Evolutionary conservation across 352 stramenopile genomes (phyloP), one percentile per base, ranked within the genome.

Genomic region (Globisporangium viniferum): DNA sequence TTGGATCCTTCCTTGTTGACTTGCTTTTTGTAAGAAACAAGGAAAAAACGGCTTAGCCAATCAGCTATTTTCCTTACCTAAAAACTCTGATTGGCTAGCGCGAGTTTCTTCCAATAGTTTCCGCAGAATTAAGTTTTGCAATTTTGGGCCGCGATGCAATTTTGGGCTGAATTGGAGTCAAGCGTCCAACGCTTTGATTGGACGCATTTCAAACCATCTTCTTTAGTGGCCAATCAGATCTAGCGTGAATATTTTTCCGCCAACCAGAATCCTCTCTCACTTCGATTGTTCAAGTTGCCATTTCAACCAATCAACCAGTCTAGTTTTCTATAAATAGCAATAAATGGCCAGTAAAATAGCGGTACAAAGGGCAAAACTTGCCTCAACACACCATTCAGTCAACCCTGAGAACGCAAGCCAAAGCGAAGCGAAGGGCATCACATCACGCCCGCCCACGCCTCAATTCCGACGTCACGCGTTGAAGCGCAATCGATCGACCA

Each of bases 351-450:
- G 46, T 61, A 7, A 29, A 24, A 29, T 12, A 31, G 12, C 55
- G 9, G 24, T 24, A 24, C 55, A 56, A 39, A 33, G 31, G 4
- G 4, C 31, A 33, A 33, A 33, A 5, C 20, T 31, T 31, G 31
- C 56, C 24, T 0, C 31, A 20, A 18, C 33, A 64, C 20, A 51
- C 57, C 22, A 58, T 12, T 39, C 59, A 64, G 59, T 56, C 59
- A 64, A 29, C 59, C 24, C 59, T 55, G 59, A 64, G 59, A 64
- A 64, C 41, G 59, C 59, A 64, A 64, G 39, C 5, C 41, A n/a
- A n/a, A 61, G 29, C 5, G 14, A 14, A 24, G 27, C 3, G 14
- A 57, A 9, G 22, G 14, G 10, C 15, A 59, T 12, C 27, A 59
- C 27, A 18, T 14, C 12, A 39, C 54, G 7, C 54, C 7, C 5